Conservation (phyloP, 306 rosid genomes). For the Cyclanthera cordifolia region DNA sequence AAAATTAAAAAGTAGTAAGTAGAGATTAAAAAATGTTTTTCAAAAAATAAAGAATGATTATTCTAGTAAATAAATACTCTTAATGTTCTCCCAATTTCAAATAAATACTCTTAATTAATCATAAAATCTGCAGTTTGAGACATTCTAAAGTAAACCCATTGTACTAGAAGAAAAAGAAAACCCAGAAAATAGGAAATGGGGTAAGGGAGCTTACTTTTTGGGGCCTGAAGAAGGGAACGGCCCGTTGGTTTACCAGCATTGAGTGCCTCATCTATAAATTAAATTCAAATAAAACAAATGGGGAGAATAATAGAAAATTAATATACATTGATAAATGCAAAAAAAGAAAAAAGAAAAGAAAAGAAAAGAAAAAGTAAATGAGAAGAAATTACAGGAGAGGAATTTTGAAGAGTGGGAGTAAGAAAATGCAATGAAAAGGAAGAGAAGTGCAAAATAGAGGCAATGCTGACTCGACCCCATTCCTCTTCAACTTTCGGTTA, state of each 20-base stretch:
- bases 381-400: conserved; percentile 38
- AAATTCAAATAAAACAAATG: not conserved
- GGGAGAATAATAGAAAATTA: not conserved
- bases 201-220: conserved; percentile 29
- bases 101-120: too few species aligned
- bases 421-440: conserved; percentile 31
- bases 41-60: too few species aligned
- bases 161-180: too few species aligned
- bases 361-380: not conserved
- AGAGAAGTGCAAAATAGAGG: conserved; percentile 25
- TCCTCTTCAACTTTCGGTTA: not conserved
- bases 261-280: conserved; percentile 35
- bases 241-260: conserved; percentile 22
- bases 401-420: conserved; percentile 39
- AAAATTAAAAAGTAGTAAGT: too few species aligned
- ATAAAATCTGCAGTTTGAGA: too few species aligned
- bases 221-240: conserved; percentile 73
- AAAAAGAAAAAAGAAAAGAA: not conserved
- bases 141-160: too few species aligned
- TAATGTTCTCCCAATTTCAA: too few species aligned
- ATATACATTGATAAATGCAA: not conserved
- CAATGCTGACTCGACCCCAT: conserved; percentile 41
- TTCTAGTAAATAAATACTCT: too few species aligned
- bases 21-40: too few species aligned
- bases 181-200: too few species aligned